These are phyloP conservation scores for Ceriops zippeliana DNA, from an alignment of 345 rosid genomes.

Conservation along the genomic window DNA sequence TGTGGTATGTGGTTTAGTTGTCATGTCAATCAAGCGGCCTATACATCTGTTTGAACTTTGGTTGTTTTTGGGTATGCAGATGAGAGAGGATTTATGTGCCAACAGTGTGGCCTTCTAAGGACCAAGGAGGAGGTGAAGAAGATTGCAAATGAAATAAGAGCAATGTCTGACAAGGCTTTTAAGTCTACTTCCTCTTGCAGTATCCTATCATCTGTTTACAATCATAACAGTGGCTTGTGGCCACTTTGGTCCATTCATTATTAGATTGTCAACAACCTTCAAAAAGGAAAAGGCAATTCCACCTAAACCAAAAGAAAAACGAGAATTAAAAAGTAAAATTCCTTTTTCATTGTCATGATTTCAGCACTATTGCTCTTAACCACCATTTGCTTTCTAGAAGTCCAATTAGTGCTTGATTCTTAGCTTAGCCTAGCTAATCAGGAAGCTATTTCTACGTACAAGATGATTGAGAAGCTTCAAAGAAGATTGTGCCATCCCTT, in stretches of 20 bases:
- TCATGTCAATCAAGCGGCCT: conserved; percentile 7
- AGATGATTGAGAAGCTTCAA: conserved; percentile 65
- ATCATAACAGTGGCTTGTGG: background rate
- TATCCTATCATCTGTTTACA: conserved; percentile 35
- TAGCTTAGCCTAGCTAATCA: conserved; percentile 45
- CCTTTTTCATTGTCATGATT: background rate
- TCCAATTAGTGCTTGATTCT: conserved; percentile 23
- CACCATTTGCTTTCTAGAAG: background rate
- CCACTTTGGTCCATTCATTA: background rate
- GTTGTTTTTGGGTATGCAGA: conserved; percentile 47
- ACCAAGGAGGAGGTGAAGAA: conserved; percentile 63
- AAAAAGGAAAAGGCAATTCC: background rate
- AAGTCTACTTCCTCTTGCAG: conserved; percentile 37
- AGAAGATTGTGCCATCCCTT: conserved; percentile 61
- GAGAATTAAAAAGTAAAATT: too few relatives aligned
- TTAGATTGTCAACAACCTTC: background rate
- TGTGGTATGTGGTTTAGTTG: conserved; percentile 37
- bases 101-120: conserved; percentile 64
- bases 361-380: background rate
- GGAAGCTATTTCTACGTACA: conserved; percentile 44
- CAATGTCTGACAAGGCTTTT: conserved; percentile 39
- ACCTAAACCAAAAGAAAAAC: too few relatives aligned
- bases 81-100: conserved; percentile 72
- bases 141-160: conserved; percentile 46
- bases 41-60: conserved; percentile 3